Evolutionary conservation across 768 basidiomycete genomes (phyloP), one percentile per base, ranked within the genome.

Genomic region (Rhodosporidiobolus sp.): DNA sequence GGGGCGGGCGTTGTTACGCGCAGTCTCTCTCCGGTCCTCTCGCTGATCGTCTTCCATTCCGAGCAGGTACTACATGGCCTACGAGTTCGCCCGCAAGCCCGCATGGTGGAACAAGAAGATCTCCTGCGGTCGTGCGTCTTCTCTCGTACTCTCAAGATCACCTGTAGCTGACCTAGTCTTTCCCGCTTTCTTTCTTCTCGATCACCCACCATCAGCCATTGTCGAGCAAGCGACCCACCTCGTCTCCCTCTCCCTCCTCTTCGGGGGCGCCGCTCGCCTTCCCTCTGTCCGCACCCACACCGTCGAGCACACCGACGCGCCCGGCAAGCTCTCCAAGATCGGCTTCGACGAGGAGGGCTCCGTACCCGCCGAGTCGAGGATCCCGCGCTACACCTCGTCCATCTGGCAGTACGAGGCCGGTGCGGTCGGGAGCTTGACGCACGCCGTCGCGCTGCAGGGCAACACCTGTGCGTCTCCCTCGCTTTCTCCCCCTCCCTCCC

Each of bases 391-490:
- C 71, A 98, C 95, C 30, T 85, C 90, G 32, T 92, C 94, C 49
- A 90, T 88, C 50, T 97, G 95, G 94, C 97, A 96, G 84, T 98
- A 98, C 79, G 88, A 90, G 68, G 90, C 85, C 69, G 95, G 95
- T 19, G 95, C 94, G 48, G 91, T 96, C 35, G 95, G 95, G 28
- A 89, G 87, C 72, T 89, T 98, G 81, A 90, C 86, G 7, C 95
- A 98, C 78, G 85, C 90, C 54, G 90, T 90, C 66, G 91, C 90
- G 30, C 86, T 98, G 57, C 95, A 98, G 79, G 94, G 93, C 62
- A 87, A 84, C 76, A 87, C 94, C 91, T 91, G 45, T 68, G 65
- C 28, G 70, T 46, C 45, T 46, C 10, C 45, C 17, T 46, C 45
- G 45, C 10, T 9, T 46, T 17, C 17, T 17, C 10, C 45, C 45